These are phyloP conservation scores for Phytophthora parvispora DNA, from an alignment of 352 stramenopile species.

Conservation along the genomic window DNA sequence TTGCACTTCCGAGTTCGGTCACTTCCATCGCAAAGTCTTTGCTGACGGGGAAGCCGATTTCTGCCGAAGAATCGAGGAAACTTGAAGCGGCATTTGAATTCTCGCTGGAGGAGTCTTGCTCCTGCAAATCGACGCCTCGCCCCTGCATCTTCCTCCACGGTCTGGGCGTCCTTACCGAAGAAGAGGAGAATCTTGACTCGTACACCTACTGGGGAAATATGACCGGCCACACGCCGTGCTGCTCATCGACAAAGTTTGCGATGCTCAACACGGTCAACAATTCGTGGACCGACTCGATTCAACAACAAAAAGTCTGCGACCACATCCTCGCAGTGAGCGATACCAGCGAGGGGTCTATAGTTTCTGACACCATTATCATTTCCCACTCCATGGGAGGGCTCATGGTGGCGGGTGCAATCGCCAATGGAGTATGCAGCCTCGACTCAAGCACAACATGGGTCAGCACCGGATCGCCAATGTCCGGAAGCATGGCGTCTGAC, in stretches of 20 bases:
- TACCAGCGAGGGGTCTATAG: slow-evolving; percentile 13
- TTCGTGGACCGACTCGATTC: slow-evolving; percentile 37
- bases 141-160: slow-evolving; percentile 49
- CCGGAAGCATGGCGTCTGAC: slow-evolving; percentile 38
- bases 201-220: slow-evolving; percentile 52
- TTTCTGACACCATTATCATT: slow-evolving; percentile 41
- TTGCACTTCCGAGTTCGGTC: slow-evolving; percentile 16
- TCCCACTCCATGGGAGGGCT: slow-evolving; percentile 50
- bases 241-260: slow-evolving; percentile 33
- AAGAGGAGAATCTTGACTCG: slow-evolving; percentile 31
- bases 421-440: slow-evolving; percentile 42
- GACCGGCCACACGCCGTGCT: slow-evolving; percentile 41
- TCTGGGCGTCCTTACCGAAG: slow-evolving; percentile 37
- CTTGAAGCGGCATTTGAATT: slow-evolving; percentile 18
- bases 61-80: not conserved
- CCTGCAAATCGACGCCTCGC: slow-evolving; percentile 22
- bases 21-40: slow-evolving; percentile 21
- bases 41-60: slow-evolving; percentile 24
- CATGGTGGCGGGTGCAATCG: slow-evolving; percentile 38
- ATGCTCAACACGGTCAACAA: slow-evolving; percentile 44
- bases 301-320: slow-evolving; percentile 45
- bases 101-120: slow-evolving; percentile 8
- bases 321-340: slow-evolving; percentile 28
- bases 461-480: slow-evolving; percentile 33
- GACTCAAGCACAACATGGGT: slow-evolving; percentile 37